Evolutionary conservation across 495 filamentous ascomycete genomes (phyloP).

Genomic region (Aspergillus affinis): DNA sequence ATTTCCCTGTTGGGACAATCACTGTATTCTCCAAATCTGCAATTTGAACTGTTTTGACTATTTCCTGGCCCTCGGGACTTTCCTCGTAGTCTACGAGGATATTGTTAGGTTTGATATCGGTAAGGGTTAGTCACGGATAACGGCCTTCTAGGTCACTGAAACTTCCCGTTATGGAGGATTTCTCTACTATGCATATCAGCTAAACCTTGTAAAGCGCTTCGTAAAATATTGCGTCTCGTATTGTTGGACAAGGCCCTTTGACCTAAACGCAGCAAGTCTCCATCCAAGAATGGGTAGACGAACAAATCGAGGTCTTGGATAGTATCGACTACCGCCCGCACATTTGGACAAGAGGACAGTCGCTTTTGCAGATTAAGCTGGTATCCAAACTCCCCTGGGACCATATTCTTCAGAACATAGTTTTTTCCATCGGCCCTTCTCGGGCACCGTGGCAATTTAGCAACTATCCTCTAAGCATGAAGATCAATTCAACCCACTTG

Average conservation of each 20-base stretch:
- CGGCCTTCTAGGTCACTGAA: not conserved
- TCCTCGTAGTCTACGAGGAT: constrained; percentile 25
- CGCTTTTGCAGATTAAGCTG: constrained; percentile 33
- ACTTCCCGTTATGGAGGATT: constrained; percentile 43
- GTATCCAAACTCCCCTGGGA: constrained; percentile 39
- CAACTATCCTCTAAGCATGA: not conserved
- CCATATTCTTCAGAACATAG: constrained; percentile 41
- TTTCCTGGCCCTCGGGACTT: constrained; percentile 21
- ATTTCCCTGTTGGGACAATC: constrained; percentile 32
- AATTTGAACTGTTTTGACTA: constrained; percentile 36
- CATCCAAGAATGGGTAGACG: constrained; percentile 44
- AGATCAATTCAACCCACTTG: constrained; percentile 12
- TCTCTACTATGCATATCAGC: constrained; percentile 43
- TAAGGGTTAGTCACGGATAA: constrained; percentile 5
- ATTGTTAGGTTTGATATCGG: constrained; percentile 34
- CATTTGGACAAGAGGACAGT: constrained; percentile 29
- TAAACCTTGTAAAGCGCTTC: constrained; percentile 41
- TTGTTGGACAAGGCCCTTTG: constrained; percentile 32
- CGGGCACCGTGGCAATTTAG: not conserved
- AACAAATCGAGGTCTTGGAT: constrained; percentile 42
- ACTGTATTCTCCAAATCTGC: constrained; percentile 47
- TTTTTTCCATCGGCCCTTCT: constrained; percentile 35
- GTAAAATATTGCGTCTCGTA: constrained; percentile 39
- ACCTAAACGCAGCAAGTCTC: constrained; percentile 42
- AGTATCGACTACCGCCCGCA: constrained; percentile 32